Percentiles rank a stretch among this genome's conserved stretches.
phyloP scores from a whole-genome alignment of 225 moss, liverwort and hornwort genomes.

The Pseudoscleropodium purum region DNA sequence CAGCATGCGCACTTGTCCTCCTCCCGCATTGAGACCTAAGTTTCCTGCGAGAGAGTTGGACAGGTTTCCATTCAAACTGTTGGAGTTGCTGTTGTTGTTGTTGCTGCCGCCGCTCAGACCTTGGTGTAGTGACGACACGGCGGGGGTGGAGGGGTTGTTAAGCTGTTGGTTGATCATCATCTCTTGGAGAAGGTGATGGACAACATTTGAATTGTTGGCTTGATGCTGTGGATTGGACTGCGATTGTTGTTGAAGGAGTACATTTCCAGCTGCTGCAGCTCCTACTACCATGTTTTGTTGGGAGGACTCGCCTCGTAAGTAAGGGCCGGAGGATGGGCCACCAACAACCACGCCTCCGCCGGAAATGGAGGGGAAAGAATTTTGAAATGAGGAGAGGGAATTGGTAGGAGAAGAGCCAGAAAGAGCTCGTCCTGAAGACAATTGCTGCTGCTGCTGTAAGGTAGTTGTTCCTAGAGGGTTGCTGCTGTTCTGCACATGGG shows the following conservation, averaged over 20 bases:
- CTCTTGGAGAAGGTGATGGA: conserved; percentile 84
- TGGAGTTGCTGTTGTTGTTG: background rate
- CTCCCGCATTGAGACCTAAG: conserved; percentile 36
- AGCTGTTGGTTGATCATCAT: conserved; percentile 98
- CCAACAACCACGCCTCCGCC: conserved; percentile 41
- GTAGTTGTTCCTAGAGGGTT: conserved; percentile 45
- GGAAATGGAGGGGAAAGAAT: conserved; percentile 73
- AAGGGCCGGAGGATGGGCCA: conserved; percentile 57
- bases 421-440: conserved; percentile 24
- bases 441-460: conserved; percentile 29
- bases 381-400: conserved; percentile 91
- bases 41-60: conserved; percentile 47
- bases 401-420: conserved; percentile 77
- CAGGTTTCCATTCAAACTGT: conserved; percentile 26
- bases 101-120: conserved; percentile 1
- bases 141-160: conserved; percentile 8
- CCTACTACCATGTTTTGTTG: conserved; percentile 49
- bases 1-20: conserved; percentile 42
- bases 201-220: conserved; percentile 47
- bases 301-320: conserved; percentile 57
- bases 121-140: conserved; percentile 39
- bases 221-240: conserved; percentile 52
- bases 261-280: conserved; percentile 11
- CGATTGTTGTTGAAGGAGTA: conserved; percentile 61
- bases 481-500: conserved; percentile 37